Evolutionary conservation across 2,329 filamentous ascomycete species (phyloP), one percentile per base, ranked within the genome.

Genomic region (Neoascochyta sp.): DNA sequence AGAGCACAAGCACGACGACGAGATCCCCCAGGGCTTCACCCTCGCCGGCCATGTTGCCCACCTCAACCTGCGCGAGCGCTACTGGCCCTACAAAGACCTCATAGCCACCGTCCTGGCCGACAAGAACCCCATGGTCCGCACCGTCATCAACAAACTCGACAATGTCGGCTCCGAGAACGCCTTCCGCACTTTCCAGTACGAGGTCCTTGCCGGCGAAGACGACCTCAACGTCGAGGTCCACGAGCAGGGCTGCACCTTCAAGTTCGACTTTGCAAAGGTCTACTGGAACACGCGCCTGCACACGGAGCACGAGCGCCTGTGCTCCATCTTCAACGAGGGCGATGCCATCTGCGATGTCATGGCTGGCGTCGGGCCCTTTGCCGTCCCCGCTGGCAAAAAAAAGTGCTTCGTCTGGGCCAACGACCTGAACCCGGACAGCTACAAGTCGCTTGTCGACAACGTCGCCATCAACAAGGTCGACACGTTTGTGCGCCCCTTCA

Each of bases 281-380:
- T 98, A 98, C 71, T 98, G 90, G 90, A 98, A 98, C 66, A 88
- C 81, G 53, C 81, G 90, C 47, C 76, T 98, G 9, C 83, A 93
- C 52, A 85, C 80, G 1, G 92, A 98, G 64, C 92, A 98, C 64
- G 79, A 82, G 43, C 75, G 92, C 3, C 70, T 96, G 10, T 78
- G 90, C 36, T 69, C 74, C 29, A 66, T 81, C 32, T 95, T 96
- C 69, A 68, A 78, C 33, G 79, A 83, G 5, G 89, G 92, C 21
- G 85, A 96, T 55, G 88, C 88, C 3, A 85, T 96, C 2, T 92
- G 83, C 67, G 92, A 98, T 63, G 83, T 95, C 44, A 98, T 96
- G 90, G 90, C 89, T 1, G 92, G 92, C 23, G 89, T 98, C 27
- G 92, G 92, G 0, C 92, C 92, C 0, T 98, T 98, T 62, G 89